These are phyloP conservation scores for Neolentinus lepideus DNA, from an alignment of 1,284 basidiomycete genomes.

Conservation along the genomic window DNA sequence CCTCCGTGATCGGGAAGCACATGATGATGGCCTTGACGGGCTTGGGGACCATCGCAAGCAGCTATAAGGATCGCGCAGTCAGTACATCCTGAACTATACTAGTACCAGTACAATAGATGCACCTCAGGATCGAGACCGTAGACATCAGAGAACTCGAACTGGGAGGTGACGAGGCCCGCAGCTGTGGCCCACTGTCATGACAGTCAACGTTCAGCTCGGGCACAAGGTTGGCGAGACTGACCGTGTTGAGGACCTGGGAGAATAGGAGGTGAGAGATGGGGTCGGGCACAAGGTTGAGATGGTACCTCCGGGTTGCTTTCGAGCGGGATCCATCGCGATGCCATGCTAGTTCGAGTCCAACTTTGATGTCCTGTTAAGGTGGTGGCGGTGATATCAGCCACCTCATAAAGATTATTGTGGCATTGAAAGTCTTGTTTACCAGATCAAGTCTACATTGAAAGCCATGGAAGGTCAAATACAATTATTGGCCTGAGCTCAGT, in stretches of 20 bases:
- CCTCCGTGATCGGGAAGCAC: slow-evolving; percentile 67
- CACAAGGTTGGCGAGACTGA: slow-evolving; percentile 19
- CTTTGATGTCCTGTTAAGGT: too few relatives aligned
- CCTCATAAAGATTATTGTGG: too few relatives aligned
- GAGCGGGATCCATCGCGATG: slow-evolving; percentile 58
- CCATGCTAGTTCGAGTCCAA: too few relatives aligned
- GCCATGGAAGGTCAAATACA: too few relatives aligned
- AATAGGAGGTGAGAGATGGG: slow-evolving; percentile 7
- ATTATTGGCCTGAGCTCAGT: too few relatives aligned
- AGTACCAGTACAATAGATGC: slow-evolving; percentile 7
- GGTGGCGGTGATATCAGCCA: too few relatives aligned
- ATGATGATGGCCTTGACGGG: slow-evolving; percentile 79
- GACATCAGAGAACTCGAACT: slow-evolving; percentile 70
- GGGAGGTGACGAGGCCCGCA: slow-evolving; percentile 57
- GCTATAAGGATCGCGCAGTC: slow-evolving; percentile 26
- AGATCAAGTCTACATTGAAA: too few relatives aligned
- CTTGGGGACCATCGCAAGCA: slow-evolving; percentile 59
- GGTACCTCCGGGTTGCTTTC: slow-evolving; percentile 72
- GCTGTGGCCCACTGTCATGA: slow-evolving; percentile 70
- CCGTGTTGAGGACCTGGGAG: slow-evolving; percentile 45
- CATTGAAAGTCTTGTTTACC: too few relatives aligned
- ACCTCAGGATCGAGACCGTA: slow-evolving; percentile 78
- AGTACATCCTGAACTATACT: background rate
- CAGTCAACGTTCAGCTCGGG: background rate
- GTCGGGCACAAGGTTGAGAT: background rate